A percentile compares a stretch with the other conserved stretches of the same genome.
Conservation (phyloP, 805 yeast genomes). For the Torulaspora delbrueckii region DNA sequence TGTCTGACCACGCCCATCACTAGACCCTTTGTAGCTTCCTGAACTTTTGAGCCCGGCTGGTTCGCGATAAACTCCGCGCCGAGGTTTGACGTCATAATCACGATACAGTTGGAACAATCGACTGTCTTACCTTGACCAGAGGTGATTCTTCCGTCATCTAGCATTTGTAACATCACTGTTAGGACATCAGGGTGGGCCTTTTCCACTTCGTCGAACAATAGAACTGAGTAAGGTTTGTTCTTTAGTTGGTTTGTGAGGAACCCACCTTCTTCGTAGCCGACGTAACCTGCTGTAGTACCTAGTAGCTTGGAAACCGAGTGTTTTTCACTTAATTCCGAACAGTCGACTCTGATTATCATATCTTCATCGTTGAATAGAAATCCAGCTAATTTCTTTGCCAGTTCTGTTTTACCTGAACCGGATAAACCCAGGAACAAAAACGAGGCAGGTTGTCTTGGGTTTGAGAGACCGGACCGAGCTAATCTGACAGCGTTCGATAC, state of each 20-base stretch:
- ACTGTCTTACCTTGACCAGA: conserved; percentile 91
- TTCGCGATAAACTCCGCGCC: conserved; percentile 88
- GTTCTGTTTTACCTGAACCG: conserved; percentile 97
- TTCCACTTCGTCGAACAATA: conserved; percentile 94
- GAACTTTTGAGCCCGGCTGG: conserved; percentile 58
- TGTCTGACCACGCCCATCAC: conserved; percentile 80
- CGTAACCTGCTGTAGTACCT: conserved; percentile 97
- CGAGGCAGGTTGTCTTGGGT: conserved; percentile 95
- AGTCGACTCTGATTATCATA: conserved; percentile 96
- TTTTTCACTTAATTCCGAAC: conserved; percentile 93
- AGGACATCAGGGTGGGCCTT: conserved; percentile 98
- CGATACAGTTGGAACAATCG: conserved; percentile 85
- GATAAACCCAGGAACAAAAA: conserved; percentile 91
- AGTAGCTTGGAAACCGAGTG: conserved; percentile 91
- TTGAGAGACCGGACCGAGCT: conserved; percentile 89
- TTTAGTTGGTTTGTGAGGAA: conserved; percentile 86
- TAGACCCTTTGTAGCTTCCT: conserved; percentile 60
- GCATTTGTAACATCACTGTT: conserved; percentile 82
- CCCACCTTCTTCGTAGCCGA: conserved; percentile 98
- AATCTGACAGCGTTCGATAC: conserved; percentile 93
- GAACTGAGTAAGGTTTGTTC: conserved; percentile 92
- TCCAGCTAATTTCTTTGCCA: conserved; percentile 95
- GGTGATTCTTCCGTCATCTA: conserved; percentile 95
- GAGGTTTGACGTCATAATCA: conserved; percentile 94
- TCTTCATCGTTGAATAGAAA: conserved; percentile 93